Base-by-base conservation (phyloP, 768 basidiomycete species). In the Amanita fuliginea region DNA sequence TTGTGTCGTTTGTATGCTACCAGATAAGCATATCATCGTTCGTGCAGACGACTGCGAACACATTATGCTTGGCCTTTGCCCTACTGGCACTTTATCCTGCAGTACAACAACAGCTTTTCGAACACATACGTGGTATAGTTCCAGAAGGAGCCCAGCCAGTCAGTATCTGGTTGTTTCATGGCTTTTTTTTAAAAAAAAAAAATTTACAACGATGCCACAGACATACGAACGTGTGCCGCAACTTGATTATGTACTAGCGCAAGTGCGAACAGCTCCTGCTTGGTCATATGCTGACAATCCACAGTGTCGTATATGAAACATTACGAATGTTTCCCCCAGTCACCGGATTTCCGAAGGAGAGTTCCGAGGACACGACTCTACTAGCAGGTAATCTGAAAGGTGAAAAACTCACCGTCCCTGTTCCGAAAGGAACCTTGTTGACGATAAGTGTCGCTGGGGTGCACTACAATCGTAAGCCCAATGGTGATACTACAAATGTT, bases 221-320 rank as follows among this genome's bases (percentile, higher is more conserved):
- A 59, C 64, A 5, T 72, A 70, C 47, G 68, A 69, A 52, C 67
- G 71, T 37, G 67, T 71, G 64, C 61, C 64, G 35, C 53, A 63
- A 30, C 57, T 73, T 9, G 67, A 63, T 16, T 63, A 67, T 16
- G 67, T 63, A 9, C 62, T 67, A 57, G 71, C 70, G 69, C 71
- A 57, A 55, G 58, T 44, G 24, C 6, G 45, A 9, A 6, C 1
- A 6, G 11, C 34, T 32, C n/a, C 35, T 22, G 19, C 26, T 8
- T 6, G 42, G 24, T 24, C 13, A 47, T 10, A 43, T 47, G 18
- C 14, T 9, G 50, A 30, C 35, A 42, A 35, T 30, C 10, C 14
- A 19, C 32, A 76, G 75, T 14, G 72, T 74, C 2, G 70, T 73
- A 50, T 64, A 76, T 50, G 76, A 78, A 57, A 73, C 75, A 2